Evolutionary conservation across 2,329 filamentous ascomycete genomes (phyloP), one percentile per base, ranked within the genome.

Genomic region (Fusarium mangiferae): DNA sequence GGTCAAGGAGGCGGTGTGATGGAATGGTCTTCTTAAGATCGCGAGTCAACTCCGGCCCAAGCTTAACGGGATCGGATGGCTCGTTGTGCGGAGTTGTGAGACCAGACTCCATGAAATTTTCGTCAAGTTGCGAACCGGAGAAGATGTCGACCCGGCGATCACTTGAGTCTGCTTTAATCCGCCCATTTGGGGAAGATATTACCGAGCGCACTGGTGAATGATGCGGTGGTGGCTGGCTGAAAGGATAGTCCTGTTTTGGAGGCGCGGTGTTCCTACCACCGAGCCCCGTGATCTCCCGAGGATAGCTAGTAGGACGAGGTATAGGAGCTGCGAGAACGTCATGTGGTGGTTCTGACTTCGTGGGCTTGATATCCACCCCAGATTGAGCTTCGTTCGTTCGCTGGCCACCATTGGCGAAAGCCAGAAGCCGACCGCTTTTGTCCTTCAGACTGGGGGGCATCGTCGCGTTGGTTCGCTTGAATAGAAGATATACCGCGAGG

Each of bases 31-130:
- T 78, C 62, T 66, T 73, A 42, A 78, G 77, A 49, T 78, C 77
- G 22, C 70, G 75, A 61, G 75, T 63, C 56, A 78, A 63, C 55
- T 78, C 77, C 17, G 73, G 73, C 26, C 58, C 68, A 15, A 78
- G 74, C 45, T 75, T 66, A 48, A 78, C 57, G 28, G 66, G 66
- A 20, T 74, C 77, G 11, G 73, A 77, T 24, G 70, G 78, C 54
- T 82, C 81, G 36, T 81, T 82, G 22, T 76, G 78, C 20, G 82
- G 82, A 20, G 82, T 83, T 17, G 82, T 82, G 9, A 82, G 70
- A 12, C 82, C 80, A 35, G 82, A 84, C 26, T 81, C 79, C 81
- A 84, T 82, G 45, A 84, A 84, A 51, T 78, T 79, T 15, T 84
- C 82, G 18, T 81, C 82, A 10, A 84, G 79, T 65, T 84, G 81